Base-by-base conservation (phyloP, 2,329 filamentous ascomycete species). In the Graphiopsis chlorocephala region DNA sequence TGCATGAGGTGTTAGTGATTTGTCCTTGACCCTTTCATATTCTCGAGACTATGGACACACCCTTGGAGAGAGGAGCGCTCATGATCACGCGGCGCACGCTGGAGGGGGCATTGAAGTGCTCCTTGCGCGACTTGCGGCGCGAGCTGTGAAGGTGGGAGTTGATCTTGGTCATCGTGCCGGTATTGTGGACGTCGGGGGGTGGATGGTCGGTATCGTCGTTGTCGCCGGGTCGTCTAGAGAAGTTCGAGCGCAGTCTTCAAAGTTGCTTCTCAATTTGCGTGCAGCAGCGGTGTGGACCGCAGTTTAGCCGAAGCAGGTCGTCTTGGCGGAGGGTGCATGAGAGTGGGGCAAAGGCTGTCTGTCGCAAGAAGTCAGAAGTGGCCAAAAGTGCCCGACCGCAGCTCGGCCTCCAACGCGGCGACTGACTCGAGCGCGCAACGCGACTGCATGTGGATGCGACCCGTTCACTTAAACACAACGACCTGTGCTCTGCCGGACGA, bases 111-210 rank as follows among this genome's bases (percentile, higher is more conserved):
- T 87, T 85, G 89, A 96, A 99, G 88, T 99, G 94, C 81, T 92
- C 91, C 88, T 97, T 97, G 84, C 95, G 92, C 85, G 92, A 95
- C 92, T 99, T 99, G 86, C 94, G 90, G 85, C 94, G 89, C 79
- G 93, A 97, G 83, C 91, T 92, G 82, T 86, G 81, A 78, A 92
- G 78, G 76, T 80, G 78, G 77, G 78, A 80, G 84, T 86, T 88
- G 80, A 90, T 84, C 83, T 91, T 91, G 78, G 84, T 86, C 89
- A 91, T 91, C 81, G 80, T 86, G 85, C 74, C 73, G 77, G 77
- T 70, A 55, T 65, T 66, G 59, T 56, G 64, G 50, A 48, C 65
- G 67, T 42, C 64, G 66, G 64, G 64, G 61, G 55, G 52, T 61
- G 58, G 65, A 47, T 62, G 60, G 60, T 62, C 60, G 60, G 60